These are phyloP conservation scores for Zygotorulaspora danielsina DNA, from an alignment of 805 yeast genomes.

Conservation along the genomic window DNA sequence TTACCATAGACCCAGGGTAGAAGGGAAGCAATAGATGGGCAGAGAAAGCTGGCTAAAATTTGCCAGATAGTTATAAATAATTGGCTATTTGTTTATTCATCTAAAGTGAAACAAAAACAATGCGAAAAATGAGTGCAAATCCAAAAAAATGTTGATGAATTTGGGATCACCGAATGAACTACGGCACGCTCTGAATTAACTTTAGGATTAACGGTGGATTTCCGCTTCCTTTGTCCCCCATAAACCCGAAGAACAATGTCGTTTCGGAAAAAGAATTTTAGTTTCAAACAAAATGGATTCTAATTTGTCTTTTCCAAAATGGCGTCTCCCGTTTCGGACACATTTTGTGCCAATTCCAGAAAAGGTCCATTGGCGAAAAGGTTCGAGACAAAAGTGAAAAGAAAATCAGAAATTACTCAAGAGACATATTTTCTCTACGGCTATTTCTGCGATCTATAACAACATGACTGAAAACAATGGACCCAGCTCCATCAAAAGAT, in stretches of 20 bases:
- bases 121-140: too few species aligned
- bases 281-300: neutral
- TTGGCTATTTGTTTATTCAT: too few species aligned
- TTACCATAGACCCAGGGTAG: too few species aligned
- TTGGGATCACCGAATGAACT: too few species aligned
- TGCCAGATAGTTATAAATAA: too few species aligned
- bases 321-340: neutral
- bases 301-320: neutral
- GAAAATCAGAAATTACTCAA: neutral
- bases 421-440: neutral
- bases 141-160: too few species aligned
- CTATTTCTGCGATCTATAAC: neutral
- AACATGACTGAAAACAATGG: neutral
- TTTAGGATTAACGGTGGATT: neutral
- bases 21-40: too few species aligned
- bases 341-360: neutral
- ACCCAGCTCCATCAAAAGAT: constrained; percentile 2
- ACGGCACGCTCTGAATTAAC: neutral
- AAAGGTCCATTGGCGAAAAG: neutral
- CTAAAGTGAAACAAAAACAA: too few species aligned
- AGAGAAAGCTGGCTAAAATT: too few species aligned
- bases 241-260: neutral
- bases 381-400: neutral
- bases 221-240: neutral
- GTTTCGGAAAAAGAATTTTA: constrained; percentile 1